Percentiles rank a stretch among this genome's conserved stretches.
phyloP scores from a whole-genome alignment of 2,329 filamentous ascomycete genomes.

The Colletotrichum musae region DNA sequence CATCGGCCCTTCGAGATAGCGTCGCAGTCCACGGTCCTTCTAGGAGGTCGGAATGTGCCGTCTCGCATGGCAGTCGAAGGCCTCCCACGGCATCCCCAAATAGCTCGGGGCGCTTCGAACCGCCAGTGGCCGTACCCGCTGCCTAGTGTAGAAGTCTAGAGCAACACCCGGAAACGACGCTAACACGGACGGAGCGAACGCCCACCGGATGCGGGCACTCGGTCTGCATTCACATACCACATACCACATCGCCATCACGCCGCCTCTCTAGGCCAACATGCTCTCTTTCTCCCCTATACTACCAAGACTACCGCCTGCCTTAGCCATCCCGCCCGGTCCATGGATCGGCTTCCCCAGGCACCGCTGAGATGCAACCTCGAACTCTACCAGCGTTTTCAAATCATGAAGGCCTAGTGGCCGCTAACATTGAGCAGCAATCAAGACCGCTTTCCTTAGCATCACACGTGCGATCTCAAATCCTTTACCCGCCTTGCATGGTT shows the following conservation, averaged over 20 bases:
- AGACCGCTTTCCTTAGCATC: constrained; percentile 18
- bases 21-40: constrained; percentile 10
- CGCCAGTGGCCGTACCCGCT: constrained; percentile 9
- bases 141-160: constrained; percentile 11
- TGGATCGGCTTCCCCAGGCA: not conserved
- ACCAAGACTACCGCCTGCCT: not conserved
- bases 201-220: constrained; percentile 24
- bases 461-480: not conserved
- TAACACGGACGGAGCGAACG: constrained; percentile 12
- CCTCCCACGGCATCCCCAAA: constrained; percentile 18
- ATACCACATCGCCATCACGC: not conserved
- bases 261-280: not conserved
- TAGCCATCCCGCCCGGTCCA: constrained; percentile 13
- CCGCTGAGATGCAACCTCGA: constrained; percentile 9
- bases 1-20: constrained; percentile 23
- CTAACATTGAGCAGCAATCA: constrained; percentile 18
- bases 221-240: constrained; percentile 4
- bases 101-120: constrained; percentile 4
- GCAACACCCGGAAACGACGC: constrained; percentile 15
- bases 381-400: constrained; percentile 30
- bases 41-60: not conserved
- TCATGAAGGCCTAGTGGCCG: constrained; percentile 19
- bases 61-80: not conserved
- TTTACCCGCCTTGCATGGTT: not conserved
- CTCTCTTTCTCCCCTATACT: not conserved